Percentiles rank a stretch among this genome's conserved stretches.
Evolutionary conservation across 1,284 basidiomycete species (phyloP).

Genomic region (Heterobasidion parviporum): DNA sequence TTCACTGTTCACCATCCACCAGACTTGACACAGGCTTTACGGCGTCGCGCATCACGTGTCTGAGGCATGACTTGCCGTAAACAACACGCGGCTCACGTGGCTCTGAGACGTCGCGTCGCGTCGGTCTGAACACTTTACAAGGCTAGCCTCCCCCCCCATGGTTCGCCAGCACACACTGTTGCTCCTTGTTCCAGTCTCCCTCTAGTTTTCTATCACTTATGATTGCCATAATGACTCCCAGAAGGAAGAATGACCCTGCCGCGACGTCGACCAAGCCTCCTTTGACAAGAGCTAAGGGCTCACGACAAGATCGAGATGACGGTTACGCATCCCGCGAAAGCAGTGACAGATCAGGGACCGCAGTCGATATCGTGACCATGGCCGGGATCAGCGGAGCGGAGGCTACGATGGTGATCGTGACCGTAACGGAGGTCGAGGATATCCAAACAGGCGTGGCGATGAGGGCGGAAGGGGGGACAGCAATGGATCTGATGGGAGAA

Average conservation of each 20-base stretch:
- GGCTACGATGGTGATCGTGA: neutral
- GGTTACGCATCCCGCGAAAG: conserved; percentile 13
- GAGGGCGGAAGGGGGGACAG: neutral
- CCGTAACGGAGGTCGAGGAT: neutral
- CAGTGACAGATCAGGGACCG: neutral
- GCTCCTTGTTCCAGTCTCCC: no score
- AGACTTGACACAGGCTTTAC: no score
- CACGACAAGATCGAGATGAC: conserved; percentile 33
- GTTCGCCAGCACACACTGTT: no score
- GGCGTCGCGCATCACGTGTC: no score
- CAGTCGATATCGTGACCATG: neutral
- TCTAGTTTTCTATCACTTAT: neutral
- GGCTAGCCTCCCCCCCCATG: no score
- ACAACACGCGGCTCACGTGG: no score
- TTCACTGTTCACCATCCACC: no score
- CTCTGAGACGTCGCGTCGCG: no score
- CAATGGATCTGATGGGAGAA: neutral
- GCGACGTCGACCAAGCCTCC: conserved; percentile 34
- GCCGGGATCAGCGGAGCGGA: neutral
- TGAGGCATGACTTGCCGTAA: no score
- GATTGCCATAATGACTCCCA: conserved; percentile 49
- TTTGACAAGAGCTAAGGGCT: conserved; percentile 18
- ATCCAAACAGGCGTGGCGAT: neutral
- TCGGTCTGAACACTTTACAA: no score
- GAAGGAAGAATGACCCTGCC: conserved; percentile 37